phyloP scores from a whole-genome alignment of 306 rosid genomes.

The Begonia peltatifolia region DNA sequence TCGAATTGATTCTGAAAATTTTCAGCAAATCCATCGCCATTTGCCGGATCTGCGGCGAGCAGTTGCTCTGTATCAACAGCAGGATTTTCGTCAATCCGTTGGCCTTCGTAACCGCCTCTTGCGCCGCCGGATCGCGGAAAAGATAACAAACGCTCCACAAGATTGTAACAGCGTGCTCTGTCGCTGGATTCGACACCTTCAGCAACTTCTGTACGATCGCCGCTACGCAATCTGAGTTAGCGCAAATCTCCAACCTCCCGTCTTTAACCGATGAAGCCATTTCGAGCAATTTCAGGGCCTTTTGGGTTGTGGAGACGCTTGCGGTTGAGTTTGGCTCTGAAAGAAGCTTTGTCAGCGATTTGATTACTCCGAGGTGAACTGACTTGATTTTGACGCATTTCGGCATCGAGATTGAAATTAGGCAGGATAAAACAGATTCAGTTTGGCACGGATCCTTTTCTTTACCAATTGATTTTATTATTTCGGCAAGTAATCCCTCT shows the following conservation, averaged over 20 bases:
- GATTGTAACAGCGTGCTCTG: slow-evolving; percentile 75
- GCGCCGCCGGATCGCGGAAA: slow-evolving; percentile 53
- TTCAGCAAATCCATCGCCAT: slow-evolving; percentile 78
- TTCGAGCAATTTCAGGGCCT: slow-evolving; percentile 52
- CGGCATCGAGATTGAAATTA: slow-evolving; percentile 41
- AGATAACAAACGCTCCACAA: slow-evolving; percentile 82
- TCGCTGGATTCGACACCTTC: slow-evolving; percentile 54
- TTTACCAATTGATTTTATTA: slow-evolving; percentile 31
- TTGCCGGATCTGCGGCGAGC: slow-evolving; percentile 51
- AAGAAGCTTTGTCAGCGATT: slow-evolving; percentile 23
- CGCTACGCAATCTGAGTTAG: slow-evolving; percentile 33
- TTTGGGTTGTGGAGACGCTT: slow-evolving; percentile 35
- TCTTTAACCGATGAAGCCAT: slow-evolving; percentile 60
- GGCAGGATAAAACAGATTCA: slow-evolving; percentile 41
- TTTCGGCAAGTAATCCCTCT: slow-evolving; percentile 35
- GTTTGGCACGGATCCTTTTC: slow-evolving; percentile 32
- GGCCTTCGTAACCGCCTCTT: slow-evolving; percentile 49
- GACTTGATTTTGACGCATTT: slow-evolving; percentile 33
- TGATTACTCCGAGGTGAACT: slow-evolving; percentile 42
- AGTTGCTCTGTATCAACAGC: slow-evolving; percentile 84
- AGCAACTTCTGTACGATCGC: slow-evolving; percentile 50
- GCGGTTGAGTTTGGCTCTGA: slow-evolving; percentile 23
- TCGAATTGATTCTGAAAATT: slow-evolving; percentile 55
- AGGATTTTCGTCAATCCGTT: slow-evolving; percentile 75
- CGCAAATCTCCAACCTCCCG: slow-evolving; percentile 59